Percentiles rank a stretch among this genome's conserved stretches.
Evolutionary conservation across 352 stramenopile genomes (phyloP).

Genomic region (Peronospora belbahrii): DNA sequence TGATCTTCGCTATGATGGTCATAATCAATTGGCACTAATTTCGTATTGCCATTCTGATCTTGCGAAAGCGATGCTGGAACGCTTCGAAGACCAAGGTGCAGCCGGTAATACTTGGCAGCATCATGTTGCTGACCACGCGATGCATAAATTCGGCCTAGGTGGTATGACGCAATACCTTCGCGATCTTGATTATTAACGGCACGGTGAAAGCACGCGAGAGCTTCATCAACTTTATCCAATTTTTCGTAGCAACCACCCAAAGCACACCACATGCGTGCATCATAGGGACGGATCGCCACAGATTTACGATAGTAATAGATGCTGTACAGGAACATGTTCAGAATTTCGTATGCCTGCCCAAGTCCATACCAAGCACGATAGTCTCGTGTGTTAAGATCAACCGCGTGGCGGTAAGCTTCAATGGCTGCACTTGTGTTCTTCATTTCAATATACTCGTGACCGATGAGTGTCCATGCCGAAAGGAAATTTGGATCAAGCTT

Average conservation of each 20-base stretch:
- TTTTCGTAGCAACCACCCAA: slow-evolving; percentile 86
- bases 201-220: slow-evolving; percentile 65
- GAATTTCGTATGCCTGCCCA: slow-evolving; percentile 97
- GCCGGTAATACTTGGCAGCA: slow-evolving; percentile 64
- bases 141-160: slow-evolving; percentile 54
- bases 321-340: slow-evolving; percentile 97
- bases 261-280: slow-evolving; percentile 97
- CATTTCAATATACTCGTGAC: slow-evolving; percentile 98
- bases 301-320: slow-evolving; percentile 99
- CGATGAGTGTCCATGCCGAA: slow-evolving; percentile 96
- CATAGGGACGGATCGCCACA: slow-evolving; percentile 90
- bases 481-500: slow-evolving; percentile 93
- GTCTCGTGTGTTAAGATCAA: slow-evolving; percentile 90
- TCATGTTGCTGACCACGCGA: slow-evolving; percentile 41
- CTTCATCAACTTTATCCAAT: slow-evolving; percentile 57
- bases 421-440: slow-evolving; percentile 97
- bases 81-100: slow-evolving; percentile 50
- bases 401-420: slow-evolving; percentile 92
- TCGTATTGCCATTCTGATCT: slow-evolving; percentile 11
- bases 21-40: neutral
- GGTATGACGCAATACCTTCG: slow-evolving; percentile 66
- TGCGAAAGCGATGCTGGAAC: slow-evolving; percentile 15
- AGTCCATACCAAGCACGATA: slow-evolving; percentile 98
- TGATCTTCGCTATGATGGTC: slow-evolving; percentile 7
- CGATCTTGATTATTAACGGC: slow-evolving; percentile 69